Base-by-base conservation (phyloP, 805 yeast species). In the Metschnikowia drakensbergensis region DNA sequence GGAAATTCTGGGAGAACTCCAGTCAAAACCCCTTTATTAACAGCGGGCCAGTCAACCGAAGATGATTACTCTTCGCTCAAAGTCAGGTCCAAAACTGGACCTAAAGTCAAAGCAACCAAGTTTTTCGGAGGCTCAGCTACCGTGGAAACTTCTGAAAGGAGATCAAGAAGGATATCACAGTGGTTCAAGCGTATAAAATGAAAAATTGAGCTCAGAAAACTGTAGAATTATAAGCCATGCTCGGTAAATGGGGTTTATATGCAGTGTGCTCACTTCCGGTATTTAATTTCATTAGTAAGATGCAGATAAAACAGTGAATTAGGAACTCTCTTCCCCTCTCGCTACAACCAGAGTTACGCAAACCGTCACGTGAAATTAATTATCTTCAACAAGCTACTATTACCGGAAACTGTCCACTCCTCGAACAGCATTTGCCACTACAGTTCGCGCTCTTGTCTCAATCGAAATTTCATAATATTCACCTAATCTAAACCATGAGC, bases 401-500 rank as follows among this genome's bases (percentile, higher is more conserved):
- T 11, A 10, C 26, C 29, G 11, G 9, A 10, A 6, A 25, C 29
- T 37, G 9, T 11, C 17, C 29, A 6, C 9, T 37, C 28, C 10
- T 4, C 17, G 17, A 37, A 26, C 11, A 26, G 10, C 7, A 25
- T 37, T 36, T 26, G 25, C 26, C 29, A n/a, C 30, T 4, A n/a
- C 17, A n/a, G 28, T 37, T 26, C 30, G 23, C 29, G 22, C 39
- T 37, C 41, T 13, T 13, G 5, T 27, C 10, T 17, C 41, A 37
- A 27, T 32, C n/a, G 6, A 26, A 37, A 40, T 32, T 23, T 6
- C 23, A 31, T 31, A 17, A 23, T n/a, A 40, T 39, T 17, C 17
- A 17, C 17, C 23, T 7, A 29, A 29, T 10, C 41, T 28, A 22
- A 39, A 13, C 13, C 10, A 51, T 51, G 54, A 51, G 49, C 25